A percentile compares a stretch with the other conserved stretches of the same genome.
Conservation (phyloP, 352 stramenopile species). For the Pythium guiyangense region DNA sequence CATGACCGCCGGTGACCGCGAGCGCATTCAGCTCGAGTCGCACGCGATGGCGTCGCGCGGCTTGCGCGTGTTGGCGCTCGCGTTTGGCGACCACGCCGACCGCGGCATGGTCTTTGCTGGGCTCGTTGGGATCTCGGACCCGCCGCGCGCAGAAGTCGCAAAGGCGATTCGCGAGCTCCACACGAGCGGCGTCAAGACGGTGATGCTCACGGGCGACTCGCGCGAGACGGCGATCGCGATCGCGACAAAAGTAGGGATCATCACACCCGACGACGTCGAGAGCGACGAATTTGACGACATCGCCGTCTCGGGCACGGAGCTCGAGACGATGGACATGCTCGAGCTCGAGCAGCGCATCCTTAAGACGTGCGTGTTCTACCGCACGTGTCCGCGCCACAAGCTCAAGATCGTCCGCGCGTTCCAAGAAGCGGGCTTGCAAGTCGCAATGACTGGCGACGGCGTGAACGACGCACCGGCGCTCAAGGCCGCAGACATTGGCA, state of each 20-base stretch:
- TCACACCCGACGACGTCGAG: slow-evolving; percentile 50
- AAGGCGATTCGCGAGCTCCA: slow-evolving; percentile 57
- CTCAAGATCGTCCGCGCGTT: slow-evolving; percentile 94
- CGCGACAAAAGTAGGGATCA: slow-evolving; percentile 90
- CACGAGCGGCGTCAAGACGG: slow-evolving; percentile 56
- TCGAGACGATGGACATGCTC: slow-evolving; percentile 89
- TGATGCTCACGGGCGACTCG: slow-evolving; percentile 95
- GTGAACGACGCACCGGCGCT: slow-evolving; percentile 98
- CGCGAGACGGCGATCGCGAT: slow-evolving; percentile 96
- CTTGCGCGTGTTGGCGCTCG: slow-evolving; percentile 88
- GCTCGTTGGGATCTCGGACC: slow-evolving; percentile 91
- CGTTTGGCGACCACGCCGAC: slow-evolving; percentile 82
- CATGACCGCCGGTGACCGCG: slow-evolving; percentile 53
- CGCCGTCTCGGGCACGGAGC: slow-evolving; percentile 81
- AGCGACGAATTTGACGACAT: slow-evolving; percentile 34
- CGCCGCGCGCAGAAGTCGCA: slow-evolving; percentile 58
- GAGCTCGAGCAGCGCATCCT: slow-evolving; percentile 80
- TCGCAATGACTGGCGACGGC: slow-evolving; percentile 99
- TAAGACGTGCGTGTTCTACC: slow-evolving; percentile 95
- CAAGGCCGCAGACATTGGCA: slow-evolving; percentile 95
- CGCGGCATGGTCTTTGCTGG: slow-evolving; percentile 89
- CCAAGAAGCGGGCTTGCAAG: slow-evolving; percentile 76
- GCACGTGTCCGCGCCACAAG: slow-evolving; percentile 94
- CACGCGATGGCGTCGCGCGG: slow-evolving; percentile 68
- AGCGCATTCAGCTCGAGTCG: slow-evolving; percentile 58